Evolutionary conservation across 352 stramenopile genomes (phyloP), one percentile per base, ranked within the genome.

Genomic region (Elongisporangium undulatum): DNA sequence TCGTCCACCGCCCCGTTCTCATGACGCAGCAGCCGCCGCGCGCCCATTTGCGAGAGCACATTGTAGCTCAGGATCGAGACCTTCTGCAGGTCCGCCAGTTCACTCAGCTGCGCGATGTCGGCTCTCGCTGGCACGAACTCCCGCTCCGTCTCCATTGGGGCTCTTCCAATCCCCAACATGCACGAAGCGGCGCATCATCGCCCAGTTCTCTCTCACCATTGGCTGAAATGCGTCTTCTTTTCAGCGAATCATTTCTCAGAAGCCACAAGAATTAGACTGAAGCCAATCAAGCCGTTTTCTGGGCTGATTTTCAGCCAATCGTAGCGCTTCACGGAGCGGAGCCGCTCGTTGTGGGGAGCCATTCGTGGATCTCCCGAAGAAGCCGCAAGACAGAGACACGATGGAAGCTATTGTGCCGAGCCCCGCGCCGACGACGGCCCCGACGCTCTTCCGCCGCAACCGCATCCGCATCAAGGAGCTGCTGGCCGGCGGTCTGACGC

Each of bases 401-500:
- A 80, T 82, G 63, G 71, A 87, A 73, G 79, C 79, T 45, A 60
- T 86, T n/a, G 59, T 91, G 20, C 65, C 75, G 12, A 26, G 62
- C 24, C 62, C 68, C n/a, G 64, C 72, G 48, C 65, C 66, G 58
- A 86, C 79, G 26, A 75, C 62, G 22, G 69, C 70, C 58, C 63
- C 67, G 38, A 86, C 77, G 69, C 72, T 92, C 24, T 95, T 91
- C 76, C 82, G 81, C 53, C 87, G 87, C 69, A 87, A 87, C 71
- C 85, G 87, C 63, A 79, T 89, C 29, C 83, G 85, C 62, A 72
- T 97, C 26, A 96, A 97, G 71, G 79, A 95, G 66, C 68, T 95
- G 19, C 71, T 96, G 7, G 56, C 64, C 34, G 70, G 60, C 51
- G 85, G 87, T 0, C 56, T 90, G 21, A 57, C 72, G 54, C 67